Percentiles rank a stretch among this genome's conserved stretches.
These are phyloP conservation scores for Hydrangea macrophylla DNA, from an alignment of 148 eudicot species.

Conservation along the genomic window DNA sequence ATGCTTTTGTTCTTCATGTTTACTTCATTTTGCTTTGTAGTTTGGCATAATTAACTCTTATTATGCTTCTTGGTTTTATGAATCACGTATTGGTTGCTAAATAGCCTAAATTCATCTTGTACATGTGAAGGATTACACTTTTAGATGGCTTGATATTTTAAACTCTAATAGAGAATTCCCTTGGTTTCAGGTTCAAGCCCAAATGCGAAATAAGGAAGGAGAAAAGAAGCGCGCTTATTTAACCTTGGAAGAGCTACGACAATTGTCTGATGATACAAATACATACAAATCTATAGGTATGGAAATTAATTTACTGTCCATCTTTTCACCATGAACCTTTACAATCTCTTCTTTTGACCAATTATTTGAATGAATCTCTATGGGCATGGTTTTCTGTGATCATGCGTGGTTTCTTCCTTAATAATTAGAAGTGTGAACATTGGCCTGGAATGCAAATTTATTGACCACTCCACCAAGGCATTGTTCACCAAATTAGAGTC, in stretches of 20 bases:
- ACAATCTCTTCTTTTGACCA: no score
- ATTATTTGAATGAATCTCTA: no score
- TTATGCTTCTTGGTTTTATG: background rate
- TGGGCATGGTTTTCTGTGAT: no score
- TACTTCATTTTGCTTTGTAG: background rate
- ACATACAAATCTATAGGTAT: slow-evolving; percentile 95
- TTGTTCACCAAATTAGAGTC: background rate
- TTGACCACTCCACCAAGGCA: background rate
- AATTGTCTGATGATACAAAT: slow-evolving; percentile 79
- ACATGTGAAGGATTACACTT: background rate
- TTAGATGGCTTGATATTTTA: background rate
- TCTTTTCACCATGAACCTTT: no score
- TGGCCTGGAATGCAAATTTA: no score
- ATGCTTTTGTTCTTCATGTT: background rate
- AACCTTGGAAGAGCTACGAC: slow-evolving; percentile 86
- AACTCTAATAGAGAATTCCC: slow-evolving; percentile 12
- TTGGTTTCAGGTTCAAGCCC: slow-evolving; percentile 62
- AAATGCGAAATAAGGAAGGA: slow-evolving; percentile 75
- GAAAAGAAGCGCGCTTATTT: slow-evolving; percentile 95
- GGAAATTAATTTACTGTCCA: background rate
- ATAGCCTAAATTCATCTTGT: background rate
- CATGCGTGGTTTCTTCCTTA: no score
- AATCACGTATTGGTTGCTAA: background rate
- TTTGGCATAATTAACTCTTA: background rate
- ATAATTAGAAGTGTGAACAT: no score